Base-by-base conservation (phyloP, 306 rosid species). In the Coriaria nepalensis region DNA sequence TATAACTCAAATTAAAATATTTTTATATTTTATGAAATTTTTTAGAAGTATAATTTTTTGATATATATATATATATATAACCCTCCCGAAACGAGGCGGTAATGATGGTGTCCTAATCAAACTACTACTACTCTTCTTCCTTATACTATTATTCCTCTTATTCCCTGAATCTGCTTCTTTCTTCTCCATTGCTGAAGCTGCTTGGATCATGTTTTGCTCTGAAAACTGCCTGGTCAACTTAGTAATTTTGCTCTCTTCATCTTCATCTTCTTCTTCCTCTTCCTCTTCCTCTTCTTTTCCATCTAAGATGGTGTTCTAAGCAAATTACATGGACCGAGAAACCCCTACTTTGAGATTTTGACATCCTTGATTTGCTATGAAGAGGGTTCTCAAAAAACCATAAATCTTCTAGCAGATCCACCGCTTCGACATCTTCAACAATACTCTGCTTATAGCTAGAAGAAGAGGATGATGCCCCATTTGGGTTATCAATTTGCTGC, bases 351-450 rank as follows among this genome's bases (percentile, higher is more conserved):
- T 35, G 65, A 62, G 78, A 80, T 69, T 78, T 70, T 29, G 53
- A 38, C 70, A 90, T 76, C 44, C 33, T 72, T 59, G 83, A 68
- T 50, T 53, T 77, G 54, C 59, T 65, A 35, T 51, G 61, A 2
- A 90, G 66, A 70, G 74, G 49, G 71, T 81, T 81, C 10, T 69
- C 77, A 56, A 85, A 90, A 64, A 77, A 85, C 98, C 98, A 90
- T 37, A 66, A 70, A 50, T 77, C 79, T 43, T 90, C 95, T 35
- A 85, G 65, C 63, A 81, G 82, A 74, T 88, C 86, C 40, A 76
- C 52, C 42, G 83, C 68, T 53, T 74, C 86, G 15, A 43, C 51
- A 40, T 58, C 70, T 56, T 61, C 74, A 32, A 35, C 35, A 20
- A 3, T 20, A 3, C 3, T 20, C 29, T 20, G 1, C 2, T 74